Conservation (phyloP, 495 filamentous ascomycete species). For the Halenospora varia region DNA sequence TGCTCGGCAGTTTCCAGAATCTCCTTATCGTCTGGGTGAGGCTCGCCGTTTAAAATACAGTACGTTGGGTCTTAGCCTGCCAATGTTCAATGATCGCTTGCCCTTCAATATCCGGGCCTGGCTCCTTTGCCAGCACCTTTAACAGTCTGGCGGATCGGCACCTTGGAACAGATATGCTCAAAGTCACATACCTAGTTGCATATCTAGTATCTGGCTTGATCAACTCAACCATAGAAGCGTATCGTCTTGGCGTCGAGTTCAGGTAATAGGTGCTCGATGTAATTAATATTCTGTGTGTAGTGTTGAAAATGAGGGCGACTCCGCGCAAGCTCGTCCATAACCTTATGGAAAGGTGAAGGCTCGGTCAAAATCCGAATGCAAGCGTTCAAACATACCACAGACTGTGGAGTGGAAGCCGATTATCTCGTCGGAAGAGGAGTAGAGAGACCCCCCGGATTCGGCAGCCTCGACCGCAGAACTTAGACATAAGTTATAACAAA, state of each 20-base stretch:
- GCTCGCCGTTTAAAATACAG: slow-evolving; percentile 20
- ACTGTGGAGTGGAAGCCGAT: slow-evolving; percentile 17
- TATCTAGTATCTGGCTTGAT: slow-evolving; percentile 14
- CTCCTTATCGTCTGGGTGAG: slow-evolving; percentile 15
- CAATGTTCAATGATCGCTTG: slow-evolving; percentile 13
- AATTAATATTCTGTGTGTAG: slow-evolving; percentile 18
- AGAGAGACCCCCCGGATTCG: slow-evolving; percentile 19
- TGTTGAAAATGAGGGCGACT: slow-evolving; percentile 12
- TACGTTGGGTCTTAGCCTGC: slow-evolving; percentile 14
- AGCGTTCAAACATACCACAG: slow-evolving; percentile 12
- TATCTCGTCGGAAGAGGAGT: slow-evolving; percentile 20
- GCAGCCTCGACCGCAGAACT: too few relatives aligned
- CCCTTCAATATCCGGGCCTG: slow-evolving; percentile 14
- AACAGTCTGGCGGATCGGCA: slow-evolving; percentile 10
- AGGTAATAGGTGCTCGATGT: slow-evolving; percentile 11
- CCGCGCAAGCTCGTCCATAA: slow-evolving; percentile 17
- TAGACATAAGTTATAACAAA: too few relatives aligned
- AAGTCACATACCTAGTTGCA: slow-evolving; percentile 15
- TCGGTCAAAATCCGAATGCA: slow-evolving; percentile 18
- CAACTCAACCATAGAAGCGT: slow-evolving; percentile 14
- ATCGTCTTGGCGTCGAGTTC: slow-evolving; percentile 15
- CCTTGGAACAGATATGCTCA: slow-evolving; percentile 15
- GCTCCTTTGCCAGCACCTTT: slow-evolving; percentile 15
- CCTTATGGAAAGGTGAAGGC: slow-evolving; percentile 18
- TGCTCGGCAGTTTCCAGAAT: slow-evolving; percentile 16